Evolutionary conservation across 176 grass and related monocot genomes (phyloP), one percentile per base, ranked within the genome.

Genomic region (Secale cereale): DNA sequence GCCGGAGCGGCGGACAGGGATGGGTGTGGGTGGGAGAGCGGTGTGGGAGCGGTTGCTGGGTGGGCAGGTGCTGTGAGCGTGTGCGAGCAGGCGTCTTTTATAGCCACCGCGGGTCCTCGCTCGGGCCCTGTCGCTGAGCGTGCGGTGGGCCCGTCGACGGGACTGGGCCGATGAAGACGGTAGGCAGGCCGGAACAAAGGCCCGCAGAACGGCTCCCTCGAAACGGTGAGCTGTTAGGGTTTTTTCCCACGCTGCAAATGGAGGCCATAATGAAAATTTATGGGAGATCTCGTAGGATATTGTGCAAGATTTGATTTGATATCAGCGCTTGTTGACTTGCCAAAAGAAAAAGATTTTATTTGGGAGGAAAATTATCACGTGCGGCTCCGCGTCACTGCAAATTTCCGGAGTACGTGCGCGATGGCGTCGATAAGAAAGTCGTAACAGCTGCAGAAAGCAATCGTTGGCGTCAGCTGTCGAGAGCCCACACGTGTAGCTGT

Each of bases 91-190:
- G 27, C 22, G 60, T 3, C 5, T 62, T 82, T 59, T 57, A 57
- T 57, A 57, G 52, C 52, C 52, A 19, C 52, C 19, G 17, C 20
- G 52, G 52, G 52, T 22, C 52, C 52, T 57, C 19, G 52, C 19
- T 8, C 8, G 52, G 88, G 75, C 74, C 84, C 78, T 15, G 8
- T 8, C 54, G 31, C 59, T 67, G 74, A 32, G 59, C 5, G 66
- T 26, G 36, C 1, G 54, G 84, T 86, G 37, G 67, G 82, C 72
- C 60, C 33, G 36, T 20, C 7, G 3, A 22, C 27, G 72, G 71
- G 82, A 71, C 63, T 85, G 59, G 35, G 69, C 61, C 78, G 37
- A 39, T 32, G 37, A 86, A 78, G 20, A 27, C 39, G 62, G 52
- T 39, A 27, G 3, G 27, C 71, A 59, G 74, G 59, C 79, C 84